Conservation (phyloP, 495 filamentous ascomycete species). For the Penicillium angulare region DNA sequence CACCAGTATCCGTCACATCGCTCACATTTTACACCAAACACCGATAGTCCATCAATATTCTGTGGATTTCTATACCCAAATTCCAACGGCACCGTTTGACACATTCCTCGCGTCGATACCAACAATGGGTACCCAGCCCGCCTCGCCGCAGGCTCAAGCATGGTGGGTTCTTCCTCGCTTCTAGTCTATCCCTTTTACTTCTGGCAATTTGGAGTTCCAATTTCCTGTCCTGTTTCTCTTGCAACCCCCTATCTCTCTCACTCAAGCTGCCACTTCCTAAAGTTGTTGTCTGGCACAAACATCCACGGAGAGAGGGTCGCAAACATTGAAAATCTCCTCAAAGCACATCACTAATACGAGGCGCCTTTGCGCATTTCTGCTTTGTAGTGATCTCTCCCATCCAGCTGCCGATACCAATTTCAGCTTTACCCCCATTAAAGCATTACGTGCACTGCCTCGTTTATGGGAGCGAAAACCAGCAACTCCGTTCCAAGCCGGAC, state of each 20-base stretch:
- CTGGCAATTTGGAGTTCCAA: too few species aligned
- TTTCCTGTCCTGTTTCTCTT: too few species aligned
- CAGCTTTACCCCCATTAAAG: slow-evolving; percentile 40
- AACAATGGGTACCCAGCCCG: slow-evolving; percentile 23
- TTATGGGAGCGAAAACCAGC: slow-evolving; percentile 56
- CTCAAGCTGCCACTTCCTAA: background rate
- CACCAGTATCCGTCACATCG: background rate
- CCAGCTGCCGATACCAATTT: slow-evolving; percentile 25
- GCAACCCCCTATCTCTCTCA: too few species aligned
- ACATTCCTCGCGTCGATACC: slow-evolving; percentile 30
- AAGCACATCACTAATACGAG: slow-evolving; percentile 14
- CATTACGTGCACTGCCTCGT: slow-evolving; percentile 35
- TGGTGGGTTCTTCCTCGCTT: slow-evolving; percentile 14
- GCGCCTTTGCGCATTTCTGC: slow-evolving; percentile 3
- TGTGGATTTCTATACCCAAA: background rate
- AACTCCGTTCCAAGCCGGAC: slow-evolving; percentile 45
- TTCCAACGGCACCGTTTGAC: slow-evolving; percentile 18
- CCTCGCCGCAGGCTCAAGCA: slow-evolving; percentile 19
- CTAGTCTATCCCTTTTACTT: background rate
- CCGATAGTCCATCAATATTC: background rate
- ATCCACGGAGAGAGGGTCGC: too few species aligned
- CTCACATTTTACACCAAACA: background rate
- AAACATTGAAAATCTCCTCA: too few species aligned
- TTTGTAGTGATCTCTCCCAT: slow-evolving; percentile 12
- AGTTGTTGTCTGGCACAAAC: background rate